Base-by-base conservation (phyloP, 179 eudicot species). In the Silene coronaria region DNA sequence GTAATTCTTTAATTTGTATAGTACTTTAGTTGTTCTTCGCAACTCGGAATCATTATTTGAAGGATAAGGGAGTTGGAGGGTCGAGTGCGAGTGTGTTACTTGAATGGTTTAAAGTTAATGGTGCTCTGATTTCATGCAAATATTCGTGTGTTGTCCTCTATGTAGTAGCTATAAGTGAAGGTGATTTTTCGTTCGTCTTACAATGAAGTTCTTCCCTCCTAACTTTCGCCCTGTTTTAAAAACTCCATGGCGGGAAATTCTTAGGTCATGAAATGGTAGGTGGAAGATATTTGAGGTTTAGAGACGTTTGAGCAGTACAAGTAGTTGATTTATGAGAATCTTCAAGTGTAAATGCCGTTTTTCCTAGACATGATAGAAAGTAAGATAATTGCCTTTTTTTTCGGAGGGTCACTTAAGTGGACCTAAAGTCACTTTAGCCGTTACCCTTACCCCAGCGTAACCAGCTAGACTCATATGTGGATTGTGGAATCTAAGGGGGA, bases 381-480 rank as follows among this genome's bases (percentile, higher is more conserved):
- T 51, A 30, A 58, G 34, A 57, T 45, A 77, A 74, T 36, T 62
- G 75, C 72, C 62, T 38, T 80, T 81, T 28, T 48, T 45, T 28
- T 8, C 57, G 13, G 27, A 24, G 78, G 75, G 7, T 77, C 78
- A 80, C 74, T 70, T 64, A 70, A 74, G 73, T 74, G 81, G 80
- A 73, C 68, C 53, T 22, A 74, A 81, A 81, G 78, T 63, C 19
- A 36, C 78, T 81, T 81, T 80, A 60, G 66, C 34, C 51, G 22
- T 68, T 73, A 17, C 75, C 57, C 53, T 68, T 73, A 17, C 75
- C 57, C 53, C 34, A 23, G 16, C 26, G 63, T 73, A 75, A 77
- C 71, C 46, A 81, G 69, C 38, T 65, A 51, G 76, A 71, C 72
- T 80, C 63, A 60, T 68, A 6, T 38, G 28, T 74, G 71, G 46